phyloP scores from a whole-genome alignment of 1,139 yeast species.

The Magnusiomyces sp. region DNA sequence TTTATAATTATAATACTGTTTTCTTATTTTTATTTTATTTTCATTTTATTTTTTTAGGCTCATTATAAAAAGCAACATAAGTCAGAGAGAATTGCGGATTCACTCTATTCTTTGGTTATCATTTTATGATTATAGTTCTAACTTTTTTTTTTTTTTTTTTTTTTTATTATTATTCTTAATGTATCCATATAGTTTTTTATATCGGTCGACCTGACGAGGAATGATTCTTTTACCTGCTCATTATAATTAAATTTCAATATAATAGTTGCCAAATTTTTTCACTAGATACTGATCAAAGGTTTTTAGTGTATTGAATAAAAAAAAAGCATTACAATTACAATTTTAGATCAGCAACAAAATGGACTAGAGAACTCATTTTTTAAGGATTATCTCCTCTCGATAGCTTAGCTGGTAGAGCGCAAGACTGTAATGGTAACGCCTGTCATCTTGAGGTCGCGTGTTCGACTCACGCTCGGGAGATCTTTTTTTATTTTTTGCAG shows the following conservation, averaged over 20 bases:
- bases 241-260: too few species aligned
- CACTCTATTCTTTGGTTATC: neutral
- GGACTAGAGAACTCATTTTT: too few species aligned
- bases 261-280: too few species aligned
- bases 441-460: constrained; percentile 76
- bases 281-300: too few species aligned
- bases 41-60: neutral
- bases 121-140: neutral
- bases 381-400: neutral
- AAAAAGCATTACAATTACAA: too few species aligned
- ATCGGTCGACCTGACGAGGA: neutral
- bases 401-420: constrained; percentile 5
- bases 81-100: neutral
- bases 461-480: constrained; percentile 82
- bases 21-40: neutral
- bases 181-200: neutral
- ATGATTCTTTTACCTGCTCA: too few species aligned
- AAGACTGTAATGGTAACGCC: constrained; percentile 17
- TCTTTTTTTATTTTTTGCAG: constrained; percentile 21
- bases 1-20: neutral
- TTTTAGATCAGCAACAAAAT: too few species aligned
- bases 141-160: neutral
- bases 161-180: neutral
- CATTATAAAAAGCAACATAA: neutral
- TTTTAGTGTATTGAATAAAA: too few species aligned